These are phyloP conservation scores for Vitis hybrid DNA, from an alignment of 177 flowering plant genomes.

Conservation along the genomic window DNA sequence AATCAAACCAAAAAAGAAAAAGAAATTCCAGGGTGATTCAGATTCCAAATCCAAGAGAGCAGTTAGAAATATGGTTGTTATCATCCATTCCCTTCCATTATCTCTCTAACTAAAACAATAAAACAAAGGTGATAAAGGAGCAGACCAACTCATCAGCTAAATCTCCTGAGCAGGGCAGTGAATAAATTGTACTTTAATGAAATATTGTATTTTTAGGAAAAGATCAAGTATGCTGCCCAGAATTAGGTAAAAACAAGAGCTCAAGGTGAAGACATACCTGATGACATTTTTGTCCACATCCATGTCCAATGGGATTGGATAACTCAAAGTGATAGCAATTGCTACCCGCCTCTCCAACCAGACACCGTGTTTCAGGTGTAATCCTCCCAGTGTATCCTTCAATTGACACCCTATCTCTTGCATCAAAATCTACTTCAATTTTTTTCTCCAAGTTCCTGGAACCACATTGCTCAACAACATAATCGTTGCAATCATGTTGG, in stretches of 20 bases:
- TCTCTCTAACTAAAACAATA: neutral
- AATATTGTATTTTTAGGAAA: neutral
- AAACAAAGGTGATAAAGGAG: neutral
- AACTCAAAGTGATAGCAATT: neutral
- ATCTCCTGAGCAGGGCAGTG: neutral
- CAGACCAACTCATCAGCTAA: neutral
- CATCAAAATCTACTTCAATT: neutral
- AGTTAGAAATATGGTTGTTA: neutral
- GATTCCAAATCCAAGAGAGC: neutral
- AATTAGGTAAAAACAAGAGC: neutral
- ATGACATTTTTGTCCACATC: neutral
- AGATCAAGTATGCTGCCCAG: neutral
- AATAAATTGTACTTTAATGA: neutral
- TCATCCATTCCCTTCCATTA: neutral
- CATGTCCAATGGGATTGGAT: neutral
- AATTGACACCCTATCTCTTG: neutral
- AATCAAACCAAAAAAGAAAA: too few species aligned
- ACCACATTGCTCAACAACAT: neutral
- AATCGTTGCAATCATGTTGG: neutral
- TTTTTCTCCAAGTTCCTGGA: neutral
- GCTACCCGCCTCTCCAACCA: conserved; percentile 6
- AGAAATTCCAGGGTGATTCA: neutral
- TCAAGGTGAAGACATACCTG: conserved; percentile 1
- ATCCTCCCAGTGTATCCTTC: neutral
- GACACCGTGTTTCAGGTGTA: neutral